phyloP scores from a whole-genome alignment of 208 protist genomes.

The Leishmania gerbilli region DNA sequence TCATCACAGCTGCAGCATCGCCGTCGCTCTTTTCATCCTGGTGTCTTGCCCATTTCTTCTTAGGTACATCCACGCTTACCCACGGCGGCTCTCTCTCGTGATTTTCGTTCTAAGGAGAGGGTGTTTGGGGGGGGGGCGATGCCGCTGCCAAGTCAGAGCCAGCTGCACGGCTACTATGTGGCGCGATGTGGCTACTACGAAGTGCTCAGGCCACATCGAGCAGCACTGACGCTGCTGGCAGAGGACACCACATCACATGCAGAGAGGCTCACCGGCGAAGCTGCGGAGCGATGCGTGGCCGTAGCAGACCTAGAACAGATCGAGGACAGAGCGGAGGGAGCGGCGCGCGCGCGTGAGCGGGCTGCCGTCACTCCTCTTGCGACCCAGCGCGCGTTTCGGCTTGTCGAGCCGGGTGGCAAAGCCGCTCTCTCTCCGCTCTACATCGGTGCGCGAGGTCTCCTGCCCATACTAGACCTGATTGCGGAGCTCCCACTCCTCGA shows the following conservation, averaged over 20 bases:
- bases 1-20: background rate
- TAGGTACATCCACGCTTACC: background rate
- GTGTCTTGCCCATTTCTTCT: background rate
- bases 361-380: conserved; percentile 37
- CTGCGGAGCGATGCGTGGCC: conserved; percentile 33
- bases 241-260: conserved; percentile 52
- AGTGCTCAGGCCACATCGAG: conserved; percentile 53
- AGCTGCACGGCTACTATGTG: conserved; percentile 73
- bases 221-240: conserved; percentile 50
- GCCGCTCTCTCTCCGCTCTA: conserved; percentile 27
- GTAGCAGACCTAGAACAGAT: conserved; percentile 37
- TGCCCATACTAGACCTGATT: conserved; percentile 63
- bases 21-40: background rate
- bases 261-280: conserved; percentile 35
- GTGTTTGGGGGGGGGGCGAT: background rate
- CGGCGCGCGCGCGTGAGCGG: conserved; percentile 1
- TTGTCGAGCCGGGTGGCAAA: conserved; percentile 9
- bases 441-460: conserved; percentile 64
- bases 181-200: conserved; percentile 54
- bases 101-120: background rate
- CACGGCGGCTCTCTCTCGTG: background rate
- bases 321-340: conserved; percentile 25
- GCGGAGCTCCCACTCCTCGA: conserved; percentile 59
- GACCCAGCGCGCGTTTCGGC: conserved; percentile 26
- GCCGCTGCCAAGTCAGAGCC: conserved; percentile 53